Evolutionary conservation across 2,329 filamentous ascomycete genomes (phyloP), one percentile per base, ranked within the genome.

Genomic region (Dothistroma pini): DNA sequence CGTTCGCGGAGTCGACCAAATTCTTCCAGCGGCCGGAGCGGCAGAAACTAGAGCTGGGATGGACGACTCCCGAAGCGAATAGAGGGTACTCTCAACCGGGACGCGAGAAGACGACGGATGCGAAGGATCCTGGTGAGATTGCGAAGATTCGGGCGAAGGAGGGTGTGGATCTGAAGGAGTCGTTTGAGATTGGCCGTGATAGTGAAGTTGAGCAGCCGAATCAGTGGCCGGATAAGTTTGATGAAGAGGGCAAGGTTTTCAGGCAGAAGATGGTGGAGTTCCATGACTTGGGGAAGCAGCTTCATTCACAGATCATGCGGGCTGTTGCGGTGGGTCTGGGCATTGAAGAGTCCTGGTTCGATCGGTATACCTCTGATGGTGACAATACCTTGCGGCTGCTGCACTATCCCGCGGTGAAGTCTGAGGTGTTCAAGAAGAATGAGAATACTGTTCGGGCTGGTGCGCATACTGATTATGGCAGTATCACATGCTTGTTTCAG

Each of bases 271-370:
- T 96, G 91, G 74, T 86, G 54, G 75, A 75, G 3, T 97, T 97
- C 75, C 89, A 89, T 67, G 81, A 81, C n/a, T 80, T 81, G 62
- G 96, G 91, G 76, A 90, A 91, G 74, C 73, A 77, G 14, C 75
- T 97, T 58, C 89, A 97, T 74, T 79, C 85, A 31, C 80, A 92
- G 78, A 93, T 96, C 73, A 78, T 79, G 38, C 84, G 89, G 84
- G 29, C 75, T 76, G 63, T 81, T 79, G 38, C 80, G 83, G 68
- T 95, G 89, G 78, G 81, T 84, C 69, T 79, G 77, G 56, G 78
- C 88, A 62, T 81, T 78, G 70, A 93, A 87, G 89, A 86, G 86
- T 65, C 69, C 4, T 96, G 88, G 81, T 97, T 97, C 70, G 91
- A 96, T 69, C 69, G 74, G 4, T 96, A 84, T 71, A 87, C 91